Conservation (phyloP, 2,329 filamentous ascomycete species). For the Fusarium kyushuense region DNA sequence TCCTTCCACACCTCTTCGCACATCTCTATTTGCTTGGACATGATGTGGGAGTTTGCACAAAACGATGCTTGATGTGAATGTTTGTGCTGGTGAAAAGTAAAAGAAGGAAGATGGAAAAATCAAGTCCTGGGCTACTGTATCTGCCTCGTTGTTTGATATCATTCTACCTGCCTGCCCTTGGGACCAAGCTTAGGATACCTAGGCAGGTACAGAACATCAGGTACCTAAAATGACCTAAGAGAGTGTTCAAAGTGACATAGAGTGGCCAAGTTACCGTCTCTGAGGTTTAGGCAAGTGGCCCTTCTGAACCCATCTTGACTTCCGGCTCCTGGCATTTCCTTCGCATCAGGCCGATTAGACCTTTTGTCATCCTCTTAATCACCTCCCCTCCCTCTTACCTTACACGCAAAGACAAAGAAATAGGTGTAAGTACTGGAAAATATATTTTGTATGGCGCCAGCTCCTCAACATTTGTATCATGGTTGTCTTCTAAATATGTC, state of each 20-base stretch:
- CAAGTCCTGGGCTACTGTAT: background rate
- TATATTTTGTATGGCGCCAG: slow-evolving; percentile 40
- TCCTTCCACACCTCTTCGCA: background rate
- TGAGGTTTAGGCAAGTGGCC: background rate
- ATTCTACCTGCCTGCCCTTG: background rate
- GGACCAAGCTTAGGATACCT: background rate
- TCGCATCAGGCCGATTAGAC: background rate
- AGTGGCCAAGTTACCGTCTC: background rate
- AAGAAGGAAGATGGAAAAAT: background rate
- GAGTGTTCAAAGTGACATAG: background rate
- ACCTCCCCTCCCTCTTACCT: background rate
- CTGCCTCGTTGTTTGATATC: background rate
- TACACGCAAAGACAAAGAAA: background rate
- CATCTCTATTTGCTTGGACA: background rate
- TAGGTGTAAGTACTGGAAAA: slow-evolving; percentile 14
- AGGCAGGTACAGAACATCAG: background rate
- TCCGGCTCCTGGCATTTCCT: background rate
- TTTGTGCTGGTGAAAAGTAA: background rate
- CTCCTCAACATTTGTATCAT: slow-evolving; percentile 35
- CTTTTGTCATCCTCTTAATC: background rate
- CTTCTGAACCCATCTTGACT: background rate
- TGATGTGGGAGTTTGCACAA: background rate
- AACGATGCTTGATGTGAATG: background rate
- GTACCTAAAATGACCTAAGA: background rate
- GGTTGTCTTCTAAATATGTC: slow-evolving; percentile 39